A percentile compares a stretch with the other conserved stretches of the same genome.
Evolutionary conservation across 75 land plant species (phyloP).

Genomic region (Selaginella moellendorffii): DNA sequence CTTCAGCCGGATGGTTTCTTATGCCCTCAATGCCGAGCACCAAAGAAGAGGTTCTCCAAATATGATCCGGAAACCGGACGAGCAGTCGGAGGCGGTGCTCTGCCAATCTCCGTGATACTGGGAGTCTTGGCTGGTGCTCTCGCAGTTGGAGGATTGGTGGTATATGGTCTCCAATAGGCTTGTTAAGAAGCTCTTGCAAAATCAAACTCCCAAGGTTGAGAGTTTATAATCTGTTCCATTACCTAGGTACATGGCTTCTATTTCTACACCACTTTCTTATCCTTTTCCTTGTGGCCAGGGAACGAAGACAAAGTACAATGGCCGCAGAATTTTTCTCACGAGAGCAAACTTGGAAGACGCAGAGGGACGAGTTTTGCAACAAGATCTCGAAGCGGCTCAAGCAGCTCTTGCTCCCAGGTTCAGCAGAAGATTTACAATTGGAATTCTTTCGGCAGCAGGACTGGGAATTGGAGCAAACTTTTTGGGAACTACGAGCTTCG

Average conservation of each 20-base stretch:
- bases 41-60: slow-evolving; percentile 90
- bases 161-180: slow-evolving; percentile 88
- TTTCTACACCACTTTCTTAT: too few species aligned
- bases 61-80: slow-evolving; percentile 84
- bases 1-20: slow-evolving; percentile 59
- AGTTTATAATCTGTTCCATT: too few species aligned
- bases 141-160: slow-evolving; percentile 66
- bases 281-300: too few species aligned
- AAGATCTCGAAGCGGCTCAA: not conserved
- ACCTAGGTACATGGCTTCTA: too few species aligned
- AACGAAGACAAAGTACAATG: too few species aligned
- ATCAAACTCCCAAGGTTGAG: too few species aligned
- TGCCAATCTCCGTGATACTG: slow-evolving; percentile 68
- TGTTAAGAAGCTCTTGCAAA: too few species aligned
- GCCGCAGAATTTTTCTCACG: too few species aligned
- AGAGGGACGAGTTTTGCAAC: too few species aligned
- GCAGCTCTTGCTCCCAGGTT: not conserved
- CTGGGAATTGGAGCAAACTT: slow-evolving; percentile 70
- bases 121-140: slow-evolving; percentile 59
- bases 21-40: slow-evolving; percentile 93
- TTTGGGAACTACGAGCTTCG: slow-evolving; percentile 51
- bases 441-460: not conserved
- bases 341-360: too few species aligned
- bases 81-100: slow-evolving; percentile 63
- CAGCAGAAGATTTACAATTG: not conserved